Conservation (phyloP, 2,329 filamentous ascomycete genomes). For the Fusarium miscanthi region DNA sequence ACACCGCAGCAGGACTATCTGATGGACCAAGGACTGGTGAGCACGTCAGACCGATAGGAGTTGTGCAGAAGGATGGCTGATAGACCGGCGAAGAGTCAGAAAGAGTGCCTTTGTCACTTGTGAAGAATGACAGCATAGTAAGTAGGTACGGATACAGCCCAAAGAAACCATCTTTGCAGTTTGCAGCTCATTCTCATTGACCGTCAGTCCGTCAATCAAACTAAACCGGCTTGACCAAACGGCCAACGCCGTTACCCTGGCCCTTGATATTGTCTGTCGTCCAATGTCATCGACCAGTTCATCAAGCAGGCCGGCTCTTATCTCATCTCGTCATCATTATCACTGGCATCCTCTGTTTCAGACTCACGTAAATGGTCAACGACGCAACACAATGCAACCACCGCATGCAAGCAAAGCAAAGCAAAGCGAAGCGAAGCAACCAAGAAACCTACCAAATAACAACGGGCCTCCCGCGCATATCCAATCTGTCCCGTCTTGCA, state of each 20-base stretch:
- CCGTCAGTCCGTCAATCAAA: constrained; percentile 36
- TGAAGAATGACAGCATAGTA: constrained; percentile 20
- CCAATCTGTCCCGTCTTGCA: neutral
- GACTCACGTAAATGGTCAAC: constrained; percentile 26
- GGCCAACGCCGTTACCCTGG: constrained; percentile 33
- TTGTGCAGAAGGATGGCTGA: constrained; percentile 1
- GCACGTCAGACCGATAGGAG: constrained; percentile 38
- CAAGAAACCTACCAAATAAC: constrained; percentile 2
- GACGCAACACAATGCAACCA: constrained; percentile 20
- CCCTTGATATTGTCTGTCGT: constrained; percentile 26
- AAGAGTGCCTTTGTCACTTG: neutral
- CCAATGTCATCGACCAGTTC: constrained; percentile 14
- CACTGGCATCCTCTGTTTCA: constrained; percentile 31
- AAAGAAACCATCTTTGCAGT: constrained; percentile 6
- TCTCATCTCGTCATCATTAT: constrained; percentile 42
- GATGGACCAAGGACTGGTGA: constrained; percentile 34
- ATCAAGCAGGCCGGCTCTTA: constrained; percentile 23
- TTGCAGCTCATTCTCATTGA: neutral
- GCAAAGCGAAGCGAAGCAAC: constrained; percentile 1
- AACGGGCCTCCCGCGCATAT: constrained; percentile 15
- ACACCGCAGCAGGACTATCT: constrained; percentile 26
- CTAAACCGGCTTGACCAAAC: constrained; percentile 25
- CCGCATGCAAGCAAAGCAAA: constrained; percentile 2
- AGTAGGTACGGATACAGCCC: neutral
- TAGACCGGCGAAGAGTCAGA: constrained; percentile 18